Conservation (phyloP, 805 yeast genomes). For the Teunomyces funiuensis region DNA sequence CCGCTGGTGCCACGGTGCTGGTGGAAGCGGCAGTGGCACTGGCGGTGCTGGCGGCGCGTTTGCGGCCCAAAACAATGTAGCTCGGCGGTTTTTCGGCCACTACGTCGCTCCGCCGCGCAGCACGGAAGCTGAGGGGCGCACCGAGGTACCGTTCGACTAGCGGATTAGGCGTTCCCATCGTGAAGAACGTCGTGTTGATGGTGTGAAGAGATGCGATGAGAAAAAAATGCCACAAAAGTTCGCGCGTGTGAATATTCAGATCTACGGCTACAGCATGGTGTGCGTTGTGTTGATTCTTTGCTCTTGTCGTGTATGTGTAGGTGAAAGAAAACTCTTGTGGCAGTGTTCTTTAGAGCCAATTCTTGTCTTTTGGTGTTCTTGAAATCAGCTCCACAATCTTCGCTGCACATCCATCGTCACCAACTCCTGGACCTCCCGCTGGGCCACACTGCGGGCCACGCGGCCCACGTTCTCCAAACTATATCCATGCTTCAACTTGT, state of each 20-base stretch:
- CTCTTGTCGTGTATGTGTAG: too few species aligned
- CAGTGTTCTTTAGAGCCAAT: too few species aligned
- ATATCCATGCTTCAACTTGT: conserved; percentile 6
- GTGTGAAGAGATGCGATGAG: conserved; percentile 7
- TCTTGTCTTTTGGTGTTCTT: too few species aligned
- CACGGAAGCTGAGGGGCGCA: conserved; percentile 61
- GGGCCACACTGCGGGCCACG: conserved; percentile 16
- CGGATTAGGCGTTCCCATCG: conserved; percentile 38
- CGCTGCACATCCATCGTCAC: conserved; percentile 20
- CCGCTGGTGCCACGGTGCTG: neutral
- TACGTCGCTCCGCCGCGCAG: conserved; percentile 49
- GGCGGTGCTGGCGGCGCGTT: conserved; percentile 1
- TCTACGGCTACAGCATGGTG: too few species aligned
- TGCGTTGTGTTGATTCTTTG: too few species aligned
- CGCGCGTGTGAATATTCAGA: neutral
- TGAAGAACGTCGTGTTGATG: neutral
- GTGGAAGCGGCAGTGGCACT: conserved; percentile 5
- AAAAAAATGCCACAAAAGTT: neutral
- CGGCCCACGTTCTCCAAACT: neutral
- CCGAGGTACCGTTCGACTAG: conserved; percentile 60
- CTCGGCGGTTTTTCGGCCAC: conserved; percentile 43
- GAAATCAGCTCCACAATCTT: conserved; percentile 11
- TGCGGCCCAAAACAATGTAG: conserved; percentile 43
- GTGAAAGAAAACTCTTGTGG: too few species aligned
- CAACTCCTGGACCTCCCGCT: conserved; percentile 20